phyloP scores from a whole-genome alignment of 2,329 filamentous ascomycete genomes.

The Fusarium duplospermum region DNA sequence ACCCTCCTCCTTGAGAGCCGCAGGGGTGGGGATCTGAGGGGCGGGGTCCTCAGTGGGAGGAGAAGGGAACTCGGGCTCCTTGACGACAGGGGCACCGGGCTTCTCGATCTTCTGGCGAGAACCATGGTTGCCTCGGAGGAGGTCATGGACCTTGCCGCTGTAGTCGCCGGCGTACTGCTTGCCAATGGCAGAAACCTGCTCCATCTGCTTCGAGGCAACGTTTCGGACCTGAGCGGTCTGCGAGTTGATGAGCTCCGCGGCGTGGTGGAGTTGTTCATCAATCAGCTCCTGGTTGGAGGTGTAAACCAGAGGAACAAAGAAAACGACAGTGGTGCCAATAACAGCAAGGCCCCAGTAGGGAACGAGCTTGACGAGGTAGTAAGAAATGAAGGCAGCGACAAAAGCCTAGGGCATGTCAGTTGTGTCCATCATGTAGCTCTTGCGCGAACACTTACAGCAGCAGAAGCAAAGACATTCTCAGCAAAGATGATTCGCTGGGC shows the following conservation, averaged over 20 bases:
- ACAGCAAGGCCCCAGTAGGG: slow-evolving; percentile 77
- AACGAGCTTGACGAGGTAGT: slow-evolving; percentile 76
- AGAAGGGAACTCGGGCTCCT: slow-evolving; percentile 51
- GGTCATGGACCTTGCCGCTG: slow-evolving; percentile 73
- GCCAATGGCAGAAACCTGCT: slow-evolving; percentile 70
- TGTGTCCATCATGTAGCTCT: slow-evolving; percentile 8
- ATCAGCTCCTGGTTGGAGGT: slow-evolving; percentile 77
- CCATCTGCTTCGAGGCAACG: slow-evolving; percentile 72
- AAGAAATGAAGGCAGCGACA: slow-evolving; percentile 71
- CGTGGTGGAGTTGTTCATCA: slow-evolving; percentile 70
- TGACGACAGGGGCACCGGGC: slow-evolving; percentile 39
- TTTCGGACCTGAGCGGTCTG: slow-evolving; percentile 73
- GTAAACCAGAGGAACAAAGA: slow-evolving; percentile 74
- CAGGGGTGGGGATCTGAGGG: slow-evolving; percentile 37
- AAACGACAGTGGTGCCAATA: slow-evolving; percentile 68
- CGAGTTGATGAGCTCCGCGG: slow-evolving; percentile 67
- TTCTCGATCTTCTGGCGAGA: slow-evolving; percentile 57
- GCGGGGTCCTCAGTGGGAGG: slow-evolving; percentile 53
- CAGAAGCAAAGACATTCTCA: slow-evolving; percentile 72
- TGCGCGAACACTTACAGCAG: slow-evolving; percentile 61
- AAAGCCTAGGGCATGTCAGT: slow-evolving; percentile 61
- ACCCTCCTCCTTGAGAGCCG: slow-evolving; percentile 41
- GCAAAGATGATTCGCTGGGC: slow-evolving; percentile 75
- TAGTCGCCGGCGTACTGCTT: slow-evolving; percentile 78
- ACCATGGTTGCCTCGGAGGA: slow-evolving; percentile 64